A percentile compares a stretch with the other conserved stretches of the same genome.
phyloP scores from a whole-genome alignment of 2,329 filamentous ascomycete species.

The Venturia carpophila region DNA sequence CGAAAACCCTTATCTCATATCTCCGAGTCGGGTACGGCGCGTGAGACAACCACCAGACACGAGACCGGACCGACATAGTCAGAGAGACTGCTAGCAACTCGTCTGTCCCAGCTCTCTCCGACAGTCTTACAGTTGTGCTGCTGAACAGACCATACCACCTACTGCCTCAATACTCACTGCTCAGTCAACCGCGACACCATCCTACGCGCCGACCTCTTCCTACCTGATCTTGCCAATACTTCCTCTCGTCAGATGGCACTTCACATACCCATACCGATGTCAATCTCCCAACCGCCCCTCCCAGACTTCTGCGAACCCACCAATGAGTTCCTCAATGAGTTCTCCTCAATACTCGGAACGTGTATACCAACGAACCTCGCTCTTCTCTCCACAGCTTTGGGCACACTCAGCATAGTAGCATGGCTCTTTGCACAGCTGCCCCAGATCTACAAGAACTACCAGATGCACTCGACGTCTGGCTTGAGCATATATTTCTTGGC shows the following conservation, averaged over 20 bases:
- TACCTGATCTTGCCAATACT: not conserved
- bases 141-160: not conserved
- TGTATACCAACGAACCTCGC: constrained; percentile 58
- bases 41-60: constrained; percentile 7
- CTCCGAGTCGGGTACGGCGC: constrained; percentile 3
- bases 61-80: not conserved
- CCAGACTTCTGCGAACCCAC: constrained; percentile 54
- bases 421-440: constrained; percentile 64
- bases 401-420: constrained; percentile 54
- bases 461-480: constrained; percentile 55
- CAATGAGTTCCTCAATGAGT: constrained; percentile 46
- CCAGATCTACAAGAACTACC: constrained; percentile 62
- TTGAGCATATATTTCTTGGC: constrained; percentile 57
- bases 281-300: constrained; percentile 20
- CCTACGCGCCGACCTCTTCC: not conserved
- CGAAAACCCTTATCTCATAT: constrained; percentile 6
- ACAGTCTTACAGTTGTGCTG: not conserved
- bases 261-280: constrained; percentile 8
- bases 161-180: not conserved
- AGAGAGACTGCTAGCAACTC: not conserved
- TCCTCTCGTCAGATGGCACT: not conserved
- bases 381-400: constrained; percentile 52
- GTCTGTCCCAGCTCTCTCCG: not conserved
- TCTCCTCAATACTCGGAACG: constrained; percentile 53
- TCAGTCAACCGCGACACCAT: not conserved